Base-by-base conservation (phyloP, 352 stramenopile genomes). In the Pythium chondricola region DNA sequence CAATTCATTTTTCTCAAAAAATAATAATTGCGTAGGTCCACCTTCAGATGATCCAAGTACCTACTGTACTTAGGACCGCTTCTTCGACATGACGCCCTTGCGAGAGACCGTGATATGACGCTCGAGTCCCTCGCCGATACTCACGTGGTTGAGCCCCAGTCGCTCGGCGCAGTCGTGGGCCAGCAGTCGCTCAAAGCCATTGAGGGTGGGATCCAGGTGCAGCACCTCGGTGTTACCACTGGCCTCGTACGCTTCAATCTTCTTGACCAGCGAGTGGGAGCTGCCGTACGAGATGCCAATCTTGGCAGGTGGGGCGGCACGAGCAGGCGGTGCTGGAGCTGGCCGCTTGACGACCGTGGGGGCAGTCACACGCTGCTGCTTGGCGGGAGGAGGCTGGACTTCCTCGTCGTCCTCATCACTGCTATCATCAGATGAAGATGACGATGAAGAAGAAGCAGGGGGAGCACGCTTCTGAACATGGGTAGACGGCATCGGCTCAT, bases 131-230 rank as follows among this genome's bases (percentile, higher is more conserved):
- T 72, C 56, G 13, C 82, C 82, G 3, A 73, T 57, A 53, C 79
- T 91, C 32, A 83, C 71, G 57, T 93, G 82, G 4, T 63, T 48
- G 24, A 93, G 68, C 3, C 78, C 82, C 16, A 93, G 66, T 4
- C 77, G 70, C 44, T 92, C 83, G 16, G 83, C 77, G 48, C 76
- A 89, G 48, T 93, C 83, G 56, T 93, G 83, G 14, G 83, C 80
- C 20, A 92, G 64, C 40, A 92, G 43, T 6, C 80, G 74, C 60
- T 93, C 83, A 42, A 90, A 93, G 42, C 77, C 72, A 45, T 93
- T 93, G 44, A 93, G 56, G 44, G 75, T 85, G 3, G 77, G 54
- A 51, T 85, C 73, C 48, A 93, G 42, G 39, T 93, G 83, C 37
- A 93, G 43, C 51, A 68, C 58, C 21, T 73, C 51, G 4, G 46